Conservation (phyloP, 2,329 filamentous ascomycete species). For the Epichloe amarillans region DNA sequence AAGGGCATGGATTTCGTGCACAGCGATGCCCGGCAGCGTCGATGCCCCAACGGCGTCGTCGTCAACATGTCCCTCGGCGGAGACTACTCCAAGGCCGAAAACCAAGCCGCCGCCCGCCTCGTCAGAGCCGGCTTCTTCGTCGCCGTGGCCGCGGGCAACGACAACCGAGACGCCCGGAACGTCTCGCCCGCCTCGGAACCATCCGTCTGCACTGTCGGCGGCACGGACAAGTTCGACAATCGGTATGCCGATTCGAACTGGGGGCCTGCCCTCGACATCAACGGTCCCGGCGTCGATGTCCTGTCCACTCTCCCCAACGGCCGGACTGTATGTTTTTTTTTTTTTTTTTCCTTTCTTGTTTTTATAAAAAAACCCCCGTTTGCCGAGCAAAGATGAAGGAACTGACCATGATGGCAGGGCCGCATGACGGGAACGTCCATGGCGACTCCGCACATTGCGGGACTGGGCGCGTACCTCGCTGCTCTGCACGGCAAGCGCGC, state of each 20-base stretch:
- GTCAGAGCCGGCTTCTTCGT: constrained; percentile 30
- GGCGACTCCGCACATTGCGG: constrained; percentile 31
- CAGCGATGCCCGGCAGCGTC: constrained; percentile 18
- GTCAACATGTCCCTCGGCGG: constrained; percentile 40
- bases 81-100: constrained; percentile 24
- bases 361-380: too few relatives aligned
- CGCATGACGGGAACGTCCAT: constrained; percentile 33
- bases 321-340: constrained; percentile 17
- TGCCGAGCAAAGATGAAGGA: too few relatives aligned
- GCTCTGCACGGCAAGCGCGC: constrained; percentile 10
- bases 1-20: constrained; percentile 27
- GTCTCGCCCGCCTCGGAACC: constrained; percentile 28
- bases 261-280: constrained; percentile 28
- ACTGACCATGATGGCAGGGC: constrained; percentile 5
- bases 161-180: constrained; percentile 23
- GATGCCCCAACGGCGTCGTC: constrained; percentile 28
- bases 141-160: constrained; percentile 38
- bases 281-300: constrained; percentile 28
- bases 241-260: constrained; percentile 33
- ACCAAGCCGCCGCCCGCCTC: constrained; percentile 29
- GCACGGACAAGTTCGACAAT: constrained; percentile 21
- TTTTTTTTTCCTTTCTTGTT: too few relatives aligned
- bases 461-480: constrained; percentile 17
- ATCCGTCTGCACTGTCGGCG: constrained; percentile 32
- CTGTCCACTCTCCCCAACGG: constrained; percentile 29